Conservation (phyloP, 768 basidiomycete genomes). For the Calvatia gigantea region DNA sequence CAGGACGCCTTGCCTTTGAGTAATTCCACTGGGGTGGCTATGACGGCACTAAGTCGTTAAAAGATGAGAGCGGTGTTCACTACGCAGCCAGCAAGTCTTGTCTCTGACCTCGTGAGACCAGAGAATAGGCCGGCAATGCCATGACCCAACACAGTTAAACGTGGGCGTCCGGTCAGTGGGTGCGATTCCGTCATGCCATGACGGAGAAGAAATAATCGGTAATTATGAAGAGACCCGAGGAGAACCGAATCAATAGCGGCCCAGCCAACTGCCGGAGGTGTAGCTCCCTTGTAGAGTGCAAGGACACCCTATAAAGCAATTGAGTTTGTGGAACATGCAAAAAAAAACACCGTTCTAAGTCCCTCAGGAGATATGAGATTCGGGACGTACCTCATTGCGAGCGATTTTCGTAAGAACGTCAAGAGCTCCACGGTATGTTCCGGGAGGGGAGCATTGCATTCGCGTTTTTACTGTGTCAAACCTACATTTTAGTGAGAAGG, state of each 20-base stretch:
- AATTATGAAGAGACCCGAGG: conserved; percentile 69
- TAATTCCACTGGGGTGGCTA: conserved; percentile 77
- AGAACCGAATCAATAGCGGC: conserved; percentile 69
- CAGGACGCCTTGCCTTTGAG: conserved; percentile 52
- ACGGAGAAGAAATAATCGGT: conserved; percentile 55
- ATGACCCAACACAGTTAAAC: conserved; percentile 62
- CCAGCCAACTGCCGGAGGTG: conserved; percentile 72
- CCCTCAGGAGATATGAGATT: neutral
- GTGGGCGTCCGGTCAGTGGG: conserved; percentile 38
- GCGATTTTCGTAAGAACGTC: conserved; percentile 57
- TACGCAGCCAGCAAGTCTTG: neutral
- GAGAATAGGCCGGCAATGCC: conserved; percentile 66
- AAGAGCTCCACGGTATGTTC: conserved; percentile 57
- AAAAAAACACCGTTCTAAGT: neutral
- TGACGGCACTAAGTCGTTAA: conserved; percentile 45
- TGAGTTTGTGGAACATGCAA: neutral
- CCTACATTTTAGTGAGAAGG: conserved; percentile 26
- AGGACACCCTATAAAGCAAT: conserved; percentile 42
- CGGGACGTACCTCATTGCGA: conserved; percentile 50
- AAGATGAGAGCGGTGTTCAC: conserved; percentile 10
- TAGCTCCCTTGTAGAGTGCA: conserved; percentile 73
- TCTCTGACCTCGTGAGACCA: conserved; percentile 59
- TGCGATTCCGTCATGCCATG: conserved; percentile 50
- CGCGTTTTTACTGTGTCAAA: conserved; percentile 76
- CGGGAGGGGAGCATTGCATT: conserved; percentile 64